phyloP scores from a whole-genome alignment of 2,329 filamentous ascomycete species.

The Colletotrichum filicis region DNA sequence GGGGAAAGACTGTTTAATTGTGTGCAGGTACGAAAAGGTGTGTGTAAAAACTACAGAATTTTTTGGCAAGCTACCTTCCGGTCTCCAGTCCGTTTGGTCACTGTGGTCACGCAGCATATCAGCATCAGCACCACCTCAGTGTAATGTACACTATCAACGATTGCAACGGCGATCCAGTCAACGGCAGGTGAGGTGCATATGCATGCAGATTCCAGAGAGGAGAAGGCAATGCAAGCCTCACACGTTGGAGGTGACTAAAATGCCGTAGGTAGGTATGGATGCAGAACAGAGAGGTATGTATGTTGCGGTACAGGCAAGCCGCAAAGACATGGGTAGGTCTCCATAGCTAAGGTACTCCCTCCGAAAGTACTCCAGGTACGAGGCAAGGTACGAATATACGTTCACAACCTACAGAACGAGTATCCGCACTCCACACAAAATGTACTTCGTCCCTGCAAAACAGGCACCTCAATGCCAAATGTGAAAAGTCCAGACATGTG shows the following conservation, averaged over 20 bases:
- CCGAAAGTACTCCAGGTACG: not conserved
- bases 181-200: not conserved
- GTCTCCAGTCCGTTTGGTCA: not conserved
- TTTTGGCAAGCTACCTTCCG: not conserved
- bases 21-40: not conserved
- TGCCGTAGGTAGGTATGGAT: not conserved
- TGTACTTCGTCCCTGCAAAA: not conserved
- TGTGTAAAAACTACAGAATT: not conserved
- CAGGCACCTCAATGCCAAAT: not conserved
- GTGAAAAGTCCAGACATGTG: constrained; percentile 22
- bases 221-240: constrained; percentile 4
- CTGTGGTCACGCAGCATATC: not conserved
- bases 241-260: not conserved
- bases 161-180: not conserved
- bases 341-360: not conserved
- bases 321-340: not conserved
- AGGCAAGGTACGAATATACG: not conserved
- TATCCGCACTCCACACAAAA: not conserved
- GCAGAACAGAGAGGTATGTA: not conserved
- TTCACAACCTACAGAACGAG: not conserved
- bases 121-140: not conserved
- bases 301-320: not conserved
- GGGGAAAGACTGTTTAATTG: not conserved
- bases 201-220: not conserved
- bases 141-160: not conserved